Conservation (phyloP, 2,329 filamentous ascomycete genomes). For the Gaeumannomyces sp. region DNA sequence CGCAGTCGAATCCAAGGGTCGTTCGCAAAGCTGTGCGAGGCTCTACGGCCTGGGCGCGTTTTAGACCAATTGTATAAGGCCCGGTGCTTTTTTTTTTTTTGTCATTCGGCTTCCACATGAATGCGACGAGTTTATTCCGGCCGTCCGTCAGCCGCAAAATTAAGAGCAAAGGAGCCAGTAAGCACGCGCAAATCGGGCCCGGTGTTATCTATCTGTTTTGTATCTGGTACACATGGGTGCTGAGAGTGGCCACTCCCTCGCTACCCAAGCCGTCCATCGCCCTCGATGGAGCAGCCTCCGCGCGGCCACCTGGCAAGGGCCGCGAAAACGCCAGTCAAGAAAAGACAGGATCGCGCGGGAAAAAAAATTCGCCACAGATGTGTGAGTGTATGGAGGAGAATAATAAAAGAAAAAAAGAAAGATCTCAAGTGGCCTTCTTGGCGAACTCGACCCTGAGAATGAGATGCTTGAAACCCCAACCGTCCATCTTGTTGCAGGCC, state of each 20-base stretch:
- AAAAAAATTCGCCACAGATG: not conserved
- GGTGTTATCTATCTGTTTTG: not conserved
- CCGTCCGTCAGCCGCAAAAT: no score
- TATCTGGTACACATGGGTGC: not conserved
- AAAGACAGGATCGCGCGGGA: not conserved
- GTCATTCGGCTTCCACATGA: not conserved
- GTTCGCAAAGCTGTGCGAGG: not conserved
- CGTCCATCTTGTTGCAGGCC: conserved; percentile 97
- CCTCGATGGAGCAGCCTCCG: not conserved
- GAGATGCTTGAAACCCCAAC: conserved; percentile 82
- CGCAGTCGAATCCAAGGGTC: not conserved
- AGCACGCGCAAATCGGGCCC: not conserved
- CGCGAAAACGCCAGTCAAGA: not conserved
- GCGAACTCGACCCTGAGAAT: conserved; percentile 85
- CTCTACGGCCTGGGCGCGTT: not conserved
- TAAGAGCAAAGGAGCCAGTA: not conserved
- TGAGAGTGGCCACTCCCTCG: not conserved
- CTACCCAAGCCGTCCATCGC: not conserved
- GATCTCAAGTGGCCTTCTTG: conserved; percentile 53
- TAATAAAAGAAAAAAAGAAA: not conserved
- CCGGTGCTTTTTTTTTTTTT: not conserved
- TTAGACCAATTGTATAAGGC: not conserved
- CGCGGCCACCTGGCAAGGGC: no score
- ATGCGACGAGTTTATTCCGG: no score
- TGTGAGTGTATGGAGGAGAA: conserved; percentile 1